Base-by-base conservation (phyloP, 306 rosid species). In the Inga leiocalycina region DNA sequence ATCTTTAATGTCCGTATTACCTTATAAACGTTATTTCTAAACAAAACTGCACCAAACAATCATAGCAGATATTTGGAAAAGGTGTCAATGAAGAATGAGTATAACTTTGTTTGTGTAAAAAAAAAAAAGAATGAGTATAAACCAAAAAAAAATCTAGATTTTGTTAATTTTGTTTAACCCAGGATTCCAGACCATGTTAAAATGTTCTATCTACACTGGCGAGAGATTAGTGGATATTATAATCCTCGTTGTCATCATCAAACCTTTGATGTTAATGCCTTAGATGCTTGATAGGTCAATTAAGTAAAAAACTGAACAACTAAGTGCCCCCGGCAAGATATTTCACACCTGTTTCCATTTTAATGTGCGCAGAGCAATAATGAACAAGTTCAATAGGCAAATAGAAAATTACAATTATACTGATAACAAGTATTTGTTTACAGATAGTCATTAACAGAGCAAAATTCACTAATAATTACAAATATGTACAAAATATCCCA, bases 321-420 rank as follows among this genome's bases (percentile, higher is more conserved):
- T 96, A 65, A 93, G 12, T 74, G 94, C 98, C 77, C 98, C 98
- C 22, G 93, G 0, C 93, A 83, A 92, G 85, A 89, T 95, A 95
- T 27, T 27, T 27, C 27, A 27, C 27, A 27, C 27, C 27, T 0
- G 27, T 27, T 27, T 27, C 27, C 27, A 27, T 27, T 27, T 27
- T 27, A 0, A 27, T 27, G 27, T 27, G 27, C 27, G 27, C 27
- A 27, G 27, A 27, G 27, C 27, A 27, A 27, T 27, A 27, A 27
- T 27, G 27, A 27, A 27, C 27, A 27, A 27, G 27, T 27, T 27
- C 27, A 27, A 27, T 0, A 27, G 27, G 27, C 27, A 27, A 27
- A 27, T 27, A 27, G 27, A 27, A 27, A 27, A 27, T 0, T 27
- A 27, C 27, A 27, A 27, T 27, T 27, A 27, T 27, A 27, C 27